These are phyloP conservation scores for Gnomoniopsis sp. DNA, from an alignment of 2,329 filamentous ascomycete species.

Conservation along the genomic window DNA sequence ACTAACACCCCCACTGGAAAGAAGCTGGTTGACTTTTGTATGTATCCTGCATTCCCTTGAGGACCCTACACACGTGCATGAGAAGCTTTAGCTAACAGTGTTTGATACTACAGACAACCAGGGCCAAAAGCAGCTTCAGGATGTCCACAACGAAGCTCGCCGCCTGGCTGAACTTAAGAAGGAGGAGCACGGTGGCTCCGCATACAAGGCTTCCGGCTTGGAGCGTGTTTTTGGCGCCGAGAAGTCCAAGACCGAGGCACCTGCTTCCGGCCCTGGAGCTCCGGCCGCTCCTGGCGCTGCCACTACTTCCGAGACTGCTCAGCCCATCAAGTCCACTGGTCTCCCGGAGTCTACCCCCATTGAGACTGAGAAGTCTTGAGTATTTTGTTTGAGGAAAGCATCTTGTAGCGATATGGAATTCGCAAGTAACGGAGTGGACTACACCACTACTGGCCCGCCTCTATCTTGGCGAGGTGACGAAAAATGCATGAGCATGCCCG, in stretches of 20 bases:
- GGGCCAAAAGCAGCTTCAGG: conserved; percentile 82
- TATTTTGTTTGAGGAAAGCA: not conserved
- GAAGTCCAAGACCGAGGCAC: conserved; percentile 31
- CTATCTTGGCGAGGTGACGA: not conserved
- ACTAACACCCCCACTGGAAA: conserved; percentile 81
- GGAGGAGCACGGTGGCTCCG: conserved; percentile 55
- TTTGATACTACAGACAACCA: conserved; percentile 52
- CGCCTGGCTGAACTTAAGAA: conserved; percentile 87
- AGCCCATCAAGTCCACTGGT: conserved; percentile 15
- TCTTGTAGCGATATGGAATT: not conserved
- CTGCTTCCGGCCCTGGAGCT: conserved; percentile 14
- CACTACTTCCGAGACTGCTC: conserved; percentile 17
- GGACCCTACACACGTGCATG: not conserved
- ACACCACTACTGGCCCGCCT: not conserved
- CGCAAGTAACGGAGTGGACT: not conserved
- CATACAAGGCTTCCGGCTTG: conserved; percentile 56
- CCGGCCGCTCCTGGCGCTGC: conserved; percentile 22
- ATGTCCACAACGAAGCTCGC: conserved; percentile 88
- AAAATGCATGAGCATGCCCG: conserved; percentile 6
- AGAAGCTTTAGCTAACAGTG: not conserved
- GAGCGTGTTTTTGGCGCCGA: conserved; percentile 57
- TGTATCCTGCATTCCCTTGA: not conserved
- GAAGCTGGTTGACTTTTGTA: conserved; percentile 78
- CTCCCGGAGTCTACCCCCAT: conserved; percentile 16
- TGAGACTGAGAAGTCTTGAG: conserved; percentile 16